Percentiles rank a stretch among this genome's conserved stretches.
Conservation (phyloP, 208 protist genomes). For the Leishmania braziliensis region DNA sequence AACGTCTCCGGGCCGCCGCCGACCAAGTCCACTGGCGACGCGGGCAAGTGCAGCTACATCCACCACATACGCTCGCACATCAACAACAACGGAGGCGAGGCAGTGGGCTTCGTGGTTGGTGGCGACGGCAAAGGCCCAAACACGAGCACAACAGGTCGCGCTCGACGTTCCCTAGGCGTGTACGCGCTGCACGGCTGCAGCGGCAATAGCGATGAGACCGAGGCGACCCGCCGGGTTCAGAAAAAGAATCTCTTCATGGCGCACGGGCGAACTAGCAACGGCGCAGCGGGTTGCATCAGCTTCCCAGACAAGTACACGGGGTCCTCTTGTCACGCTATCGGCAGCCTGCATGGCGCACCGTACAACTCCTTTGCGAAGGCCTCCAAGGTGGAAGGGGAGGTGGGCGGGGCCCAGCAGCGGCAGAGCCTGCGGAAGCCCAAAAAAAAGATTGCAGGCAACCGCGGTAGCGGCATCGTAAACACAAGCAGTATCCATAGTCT, state of each 20-base stretch:
- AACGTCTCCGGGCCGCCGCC: slow-evolving; percentile 5
- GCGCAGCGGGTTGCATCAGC: neutral
- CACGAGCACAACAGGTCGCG: neutral
- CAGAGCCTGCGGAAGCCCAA: neutral
- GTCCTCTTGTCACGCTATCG: neutral
- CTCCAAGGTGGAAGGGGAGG: neutral
- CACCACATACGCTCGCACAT: neutral
- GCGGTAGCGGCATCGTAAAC: neutral
- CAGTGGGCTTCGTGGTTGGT: neutral
- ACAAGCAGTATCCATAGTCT: neutral
- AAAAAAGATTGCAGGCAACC: neutral
- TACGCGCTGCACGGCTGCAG: slow-evolving; percentile 20
- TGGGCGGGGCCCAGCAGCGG: neutral
- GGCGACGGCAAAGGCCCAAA: neutral
- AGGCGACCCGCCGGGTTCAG: neutral
- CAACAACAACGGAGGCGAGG: neutral
- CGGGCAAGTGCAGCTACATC: slow-evolving; percentile 2
- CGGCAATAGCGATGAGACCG: neutral
- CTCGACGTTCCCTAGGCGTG: slow-evolving; percentile 18
- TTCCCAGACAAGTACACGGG: slow-evolving; percentile 8
- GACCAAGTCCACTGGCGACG: neutral
- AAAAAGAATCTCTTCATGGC: slow-evolving; percentile 11
- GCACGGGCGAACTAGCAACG: neutral
- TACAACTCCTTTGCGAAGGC: neutral
- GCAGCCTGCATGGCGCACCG: neutral